Percentiles rank a stretch among this genome's conserved stretches.
These are phyloP conservation scores for Tylopilus rubrobrunneus DNA, from an alignment of 768 basidiomycete genomes.

Conservation along the genomic window DNA sequence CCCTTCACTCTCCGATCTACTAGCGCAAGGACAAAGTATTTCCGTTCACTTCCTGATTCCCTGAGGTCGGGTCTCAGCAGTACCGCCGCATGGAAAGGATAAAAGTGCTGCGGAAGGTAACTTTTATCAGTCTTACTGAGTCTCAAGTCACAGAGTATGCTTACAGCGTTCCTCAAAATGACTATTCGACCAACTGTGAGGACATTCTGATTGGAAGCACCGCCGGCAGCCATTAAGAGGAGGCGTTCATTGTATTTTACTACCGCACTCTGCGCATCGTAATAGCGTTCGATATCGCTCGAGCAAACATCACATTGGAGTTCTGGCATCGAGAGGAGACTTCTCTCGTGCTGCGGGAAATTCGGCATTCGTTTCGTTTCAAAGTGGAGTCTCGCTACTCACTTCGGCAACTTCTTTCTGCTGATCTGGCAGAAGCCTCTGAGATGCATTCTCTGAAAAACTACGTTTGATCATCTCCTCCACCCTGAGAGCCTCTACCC, in stretches of 20 bases:
- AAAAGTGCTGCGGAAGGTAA: constrained; percentile 61
- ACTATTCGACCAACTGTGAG: constrained; percentile 77
- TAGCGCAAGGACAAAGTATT: constrained; percentile 68
- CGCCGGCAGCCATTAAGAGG: constrained; percentile 52
- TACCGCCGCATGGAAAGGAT: constrained; percentile 62
- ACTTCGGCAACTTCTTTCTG: constrained; percentile 86
- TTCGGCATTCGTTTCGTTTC: constrained; percentile 1
- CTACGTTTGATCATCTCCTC: constrained; percentile 99
- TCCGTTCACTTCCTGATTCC: constrained; percentile 46
- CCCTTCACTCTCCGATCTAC: constrained; percentile 62
- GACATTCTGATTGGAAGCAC: constrained; percentile 64
- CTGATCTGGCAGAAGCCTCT: constrained; percentile 87
- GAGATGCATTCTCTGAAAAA: constrained; percentile 97
- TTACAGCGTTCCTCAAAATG: constrained; percentile 75
- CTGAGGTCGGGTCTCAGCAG: constrained; percentile 62
- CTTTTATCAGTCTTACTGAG: not conserved
- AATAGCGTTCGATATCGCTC: constrained; percentile 71
- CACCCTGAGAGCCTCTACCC: constrained; percentile 92
- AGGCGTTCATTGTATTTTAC: constrained; percentile 60
- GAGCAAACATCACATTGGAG: constrained; percentile 66
- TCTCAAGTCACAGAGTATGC: constrained; percentile 20
- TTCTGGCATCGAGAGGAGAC: constrained; percentile 55
- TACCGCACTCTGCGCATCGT: constrained; percentile 65
- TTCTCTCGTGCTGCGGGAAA: constrained; percentile 61
- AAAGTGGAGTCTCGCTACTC: constrained; percentile 19